These are phyloP conservation scores for Aspergillus novoparasiticus DNA, from an alignment of 2,329 filamentous ascomycete species.

Conservation along the genomic window DNA sequence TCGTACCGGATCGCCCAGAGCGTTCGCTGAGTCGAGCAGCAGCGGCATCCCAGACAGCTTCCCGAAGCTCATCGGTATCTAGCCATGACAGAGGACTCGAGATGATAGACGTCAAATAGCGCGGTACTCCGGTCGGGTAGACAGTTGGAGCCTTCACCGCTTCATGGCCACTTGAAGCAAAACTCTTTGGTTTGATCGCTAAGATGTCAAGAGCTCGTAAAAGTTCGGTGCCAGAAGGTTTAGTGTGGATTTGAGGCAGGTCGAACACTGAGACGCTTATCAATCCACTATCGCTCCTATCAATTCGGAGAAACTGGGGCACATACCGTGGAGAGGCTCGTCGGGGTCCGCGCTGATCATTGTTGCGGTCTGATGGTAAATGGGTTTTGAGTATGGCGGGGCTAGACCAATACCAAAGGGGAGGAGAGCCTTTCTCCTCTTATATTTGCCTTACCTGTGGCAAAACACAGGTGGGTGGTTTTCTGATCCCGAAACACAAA, in stretches of 20 bases:
- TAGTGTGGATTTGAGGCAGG: conserved; percentile 80
- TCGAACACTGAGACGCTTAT: conserved; percentile 62
- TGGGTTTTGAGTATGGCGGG: not conserved
- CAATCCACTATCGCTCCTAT: conserved; percentile 30
- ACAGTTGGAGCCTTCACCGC: conserved; percentile 35
- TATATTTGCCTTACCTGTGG: conserved; percentile 19
- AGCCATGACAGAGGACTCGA: conserved; percentile 50
- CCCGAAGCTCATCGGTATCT: conserved; percentile 45
- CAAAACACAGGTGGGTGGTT: conserved; percentile 19
- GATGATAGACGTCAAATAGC: conserved; percentile 52
- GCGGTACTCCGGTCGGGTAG: conserved; percentile 43
- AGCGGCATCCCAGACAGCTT: conserved; percentile 70
- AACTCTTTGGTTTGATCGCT: conserved; percentile 62
- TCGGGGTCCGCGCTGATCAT: conserved; percentile 40
- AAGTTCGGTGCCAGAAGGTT: conserved; percentile 67
- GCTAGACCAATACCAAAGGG: not conserved
- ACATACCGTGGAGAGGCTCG: conserved; percentile 43
- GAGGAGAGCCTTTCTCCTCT: conserved; percentile 3
- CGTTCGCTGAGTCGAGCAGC: conserved; percentile 80
- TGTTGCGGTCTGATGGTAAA: not conserved
- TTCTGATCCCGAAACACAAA: conserved; percentile 22
- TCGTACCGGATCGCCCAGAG: conserved; percentile 71
- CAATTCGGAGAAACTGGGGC: conserved; percentile 19
- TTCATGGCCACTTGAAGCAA: conserved; percentile 32
- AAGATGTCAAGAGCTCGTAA: conserved; percentile 68